A percentile compares a stretch with the other conserved stretches of the same genome.
These are phyloP conservation scores for Nannizziopsis arthrosporioides DNA, from an alignment of 2,329 filamentous ascomycete species.

Conservation along the genomic window DNA sequence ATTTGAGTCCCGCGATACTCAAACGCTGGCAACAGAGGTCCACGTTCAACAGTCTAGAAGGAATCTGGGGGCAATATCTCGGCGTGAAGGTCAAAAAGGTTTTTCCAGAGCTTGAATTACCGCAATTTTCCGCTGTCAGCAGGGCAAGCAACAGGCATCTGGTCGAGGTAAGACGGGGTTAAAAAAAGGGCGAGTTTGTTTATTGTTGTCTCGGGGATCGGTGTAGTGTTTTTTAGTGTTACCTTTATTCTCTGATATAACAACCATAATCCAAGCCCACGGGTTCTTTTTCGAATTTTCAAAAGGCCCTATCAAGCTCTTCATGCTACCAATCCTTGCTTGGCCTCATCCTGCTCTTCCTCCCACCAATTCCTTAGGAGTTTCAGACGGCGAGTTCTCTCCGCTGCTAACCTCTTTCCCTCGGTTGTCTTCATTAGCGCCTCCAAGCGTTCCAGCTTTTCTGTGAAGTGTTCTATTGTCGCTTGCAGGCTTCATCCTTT, in stretches of 20 bases:
- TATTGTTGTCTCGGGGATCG: background rate
- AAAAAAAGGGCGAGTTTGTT: background rate
- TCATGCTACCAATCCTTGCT: slow-evolving; percentile 2
- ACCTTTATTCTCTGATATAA: background rate
- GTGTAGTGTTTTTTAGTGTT: background rate
- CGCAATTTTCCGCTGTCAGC: slow-evolving; percentile 5
- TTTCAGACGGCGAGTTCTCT: slow-evolving; percentile 39
- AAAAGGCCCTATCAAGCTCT: background rate
- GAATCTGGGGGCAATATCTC: slow-evolving; percentile 9
- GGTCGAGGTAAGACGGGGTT: background rate
- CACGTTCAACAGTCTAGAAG: slow-evolving; percentile 10
- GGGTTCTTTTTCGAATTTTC: background rate
- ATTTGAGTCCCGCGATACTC: slow-evolving; percentile 1
- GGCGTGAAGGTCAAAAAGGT: slow-evolving; percentile 9
- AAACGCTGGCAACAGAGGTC: slow-evolving; percentile 9
- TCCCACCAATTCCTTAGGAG: slow-evolving; percentile 46
- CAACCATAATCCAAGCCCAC: no score
- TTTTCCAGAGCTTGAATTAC: slow-evolving; percentile 2
- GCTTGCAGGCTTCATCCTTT: slow-evolving; percentile 41
- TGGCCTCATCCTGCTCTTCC: slow-evolving; percentile 34
- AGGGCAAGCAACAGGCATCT: slow-evolving; percentile 5
- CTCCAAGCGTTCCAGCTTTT: slow-evolving; percentile 58
- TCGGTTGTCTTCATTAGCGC: slow-evolving; percentile 51
- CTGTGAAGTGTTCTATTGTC: slow-evolving; percentile 62
- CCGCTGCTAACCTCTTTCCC: slow-evolving; percentile 40